phyloP scores from a whole-genome alignment of 495 filamentous ascomycete species.

The Xylaria nigripes region DNA sequence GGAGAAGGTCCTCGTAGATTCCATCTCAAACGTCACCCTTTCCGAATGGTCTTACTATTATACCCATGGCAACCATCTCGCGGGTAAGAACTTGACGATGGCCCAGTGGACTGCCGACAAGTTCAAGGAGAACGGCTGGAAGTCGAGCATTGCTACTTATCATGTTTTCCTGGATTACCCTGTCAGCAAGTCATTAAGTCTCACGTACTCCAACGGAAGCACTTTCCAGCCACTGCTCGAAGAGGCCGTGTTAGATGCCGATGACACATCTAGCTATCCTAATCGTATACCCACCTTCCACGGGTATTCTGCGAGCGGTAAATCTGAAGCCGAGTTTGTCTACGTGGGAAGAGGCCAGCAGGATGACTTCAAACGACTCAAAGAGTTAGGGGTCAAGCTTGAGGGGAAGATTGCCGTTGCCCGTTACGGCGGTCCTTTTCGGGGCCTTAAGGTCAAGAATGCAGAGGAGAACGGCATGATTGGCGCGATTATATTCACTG shows the following conservation, averaged over 20 bases:
- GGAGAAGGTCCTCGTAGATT: constrained; percentile 19
- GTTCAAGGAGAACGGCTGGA: constrained; percentile 68
- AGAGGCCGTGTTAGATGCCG: constrained; percentile 70
- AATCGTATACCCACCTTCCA: constrained; percentile 80
- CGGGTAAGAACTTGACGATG: constrained; percentile 29
- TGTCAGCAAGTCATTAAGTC: constrained; percentile 57
- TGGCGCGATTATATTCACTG: constrained; percentile 69
- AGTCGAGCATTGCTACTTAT: constrained; percentile 61
- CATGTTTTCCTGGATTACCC: constrained; percentile 83
- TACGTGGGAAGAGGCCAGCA: constrained; percentile 74
- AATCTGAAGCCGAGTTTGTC: constrained; percentile 61
- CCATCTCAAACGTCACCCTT: constrained; percentile 23
- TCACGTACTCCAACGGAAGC: constrained; percentile 46
- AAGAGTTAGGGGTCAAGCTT: constrained; percentile 58
- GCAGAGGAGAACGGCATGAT: constrained; percentile 80
- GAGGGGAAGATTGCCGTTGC: constrained; percentile 72
- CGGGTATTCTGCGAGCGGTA: constrained; percentile 76
- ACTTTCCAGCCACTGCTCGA: constrained; percentile 63
- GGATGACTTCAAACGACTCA: constrained; percentile 67
- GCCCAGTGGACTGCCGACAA: constrained; percentile 73
- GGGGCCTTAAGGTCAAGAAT: constrained; percentile 78
- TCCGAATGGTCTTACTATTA: constrained; percentile 31
- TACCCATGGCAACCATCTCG: constrained; percentile 31
- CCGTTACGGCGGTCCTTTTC: constrained; percentile 72
- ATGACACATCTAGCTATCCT: constrained; percentile 57